These are phyloP conservation scores for Dichotomopilus funicola DNA, from an alignment of 2,329 filamentous ascomycete genomes.

Conservation along the genomic window DNA sequence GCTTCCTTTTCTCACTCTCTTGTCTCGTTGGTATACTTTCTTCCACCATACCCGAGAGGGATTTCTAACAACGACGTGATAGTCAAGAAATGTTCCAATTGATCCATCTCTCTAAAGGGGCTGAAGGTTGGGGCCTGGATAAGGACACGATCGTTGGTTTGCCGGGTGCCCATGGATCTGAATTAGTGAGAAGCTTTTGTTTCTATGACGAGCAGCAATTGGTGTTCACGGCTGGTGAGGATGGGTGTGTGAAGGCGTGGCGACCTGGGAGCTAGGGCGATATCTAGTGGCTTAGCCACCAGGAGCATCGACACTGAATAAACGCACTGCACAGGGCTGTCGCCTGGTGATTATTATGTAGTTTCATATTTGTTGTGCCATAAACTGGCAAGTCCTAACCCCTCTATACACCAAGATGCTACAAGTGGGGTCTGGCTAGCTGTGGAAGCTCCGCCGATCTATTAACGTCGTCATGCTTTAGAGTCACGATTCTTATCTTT, in stretches of 20 bases:
- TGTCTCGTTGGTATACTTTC: no score
- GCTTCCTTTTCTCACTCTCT: background rate
- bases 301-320: background rate
- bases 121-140: slow-evolving; percentile 47
- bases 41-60: no score
- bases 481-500: slow-evolving; percentile 8
- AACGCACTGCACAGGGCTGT: background rate
- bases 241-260: slow-evolving; percentile 53
- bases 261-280: slow-evolving; percentile 29
- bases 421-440: slow-evolving; percentile 16
- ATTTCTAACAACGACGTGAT: background rate
- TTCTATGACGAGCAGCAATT: slow-evolving; percentile 55
- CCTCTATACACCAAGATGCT: slow-evolving; percentile 7
- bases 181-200: slow-evolving; percentile 58
- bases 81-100: slow-evolving; percentile 54
- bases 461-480: slow-evolving; percentile 13
- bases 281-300: background rate
- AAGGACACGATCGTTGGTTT: slow-evolving; percentile 51
- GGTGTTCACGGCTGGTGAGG: slow-evolving; percentile 54
- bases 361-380: background rate
- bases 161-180: slow-evolving; percentile 55
- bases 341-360: background rate
- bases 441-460: slow-evolving; percentile 11
- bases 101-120: slow-evolving; percentile 49
- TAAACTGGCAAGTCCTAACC: background rate